These are phyloP conservation scores for Albizia julibrissin DNA, from an alignment of 306 rosid genomes.

Conservation along the genomic window DNA sequence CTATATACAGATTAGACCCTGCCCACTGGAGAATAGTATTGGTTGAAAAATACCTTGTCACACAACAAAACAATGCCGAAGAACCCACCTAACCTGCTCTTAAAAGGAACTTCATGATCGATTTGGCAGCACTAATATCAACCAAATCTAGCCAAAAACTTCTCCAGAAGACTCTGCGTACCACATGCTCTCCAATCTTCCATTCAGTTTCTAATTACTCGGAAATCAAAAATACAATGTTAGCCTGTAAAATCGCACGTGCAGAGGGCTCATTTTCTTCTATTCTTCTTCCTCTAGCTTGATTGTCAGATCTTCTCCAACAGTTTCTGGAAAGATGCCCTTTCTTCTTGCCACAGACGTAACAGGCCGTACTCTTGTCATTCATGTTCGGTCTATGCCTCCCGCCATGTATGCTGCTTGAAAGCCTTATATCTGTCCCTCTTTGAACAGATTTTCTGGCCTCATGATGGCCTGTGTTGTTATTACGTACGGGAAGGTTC, in stretches of 20 bases:
- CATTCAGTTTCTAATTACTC: background rate
- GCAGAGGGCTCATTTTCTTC: conserved; percentile 36
- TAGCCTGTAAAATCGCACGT: conserved; percentile 30
- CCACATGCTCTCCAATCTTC: background rate
- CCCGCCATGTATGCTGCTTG: conserved; percentile 20
- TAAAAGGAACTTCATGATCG: background rate
- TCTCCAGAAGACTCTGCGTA: background rate
- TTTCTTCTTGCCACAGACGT: conserved; percentile 67
- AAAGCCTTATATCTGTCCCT: conserved; percentile 30
- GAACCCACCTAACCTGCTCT: background rate
- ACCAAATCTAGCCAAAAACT: background rate
- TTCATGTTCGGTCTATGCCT: conserved; percentile 41
- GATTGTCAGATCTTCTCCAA: conserved; percentile 45
- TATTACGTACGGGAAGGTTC: conserved; percentile 34
- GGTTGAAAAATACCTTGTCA: background rate
- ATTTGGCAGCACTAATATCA: background rate
- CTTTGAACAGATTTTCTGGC: conserved; percentile 26
- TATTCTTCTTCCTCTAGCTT: conserved; percentile 4
- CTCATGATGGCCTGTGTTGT: conserved; percentile 15
- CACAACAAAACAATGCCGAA: background rate
- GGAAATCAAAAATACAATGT: conserved; percentile 15
- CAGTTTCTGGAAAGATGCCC: conserved; percentile 74
- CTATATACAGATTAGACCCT: background rate
- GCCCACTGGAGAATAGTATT: background rate
- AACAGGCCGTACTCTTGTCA: conserved; percentile 46